These are phyloP conservation scores for Apostasia shenzhenica DNA, from an alignment of 106 monocot species.

Conservation along the genomic window DNA sequence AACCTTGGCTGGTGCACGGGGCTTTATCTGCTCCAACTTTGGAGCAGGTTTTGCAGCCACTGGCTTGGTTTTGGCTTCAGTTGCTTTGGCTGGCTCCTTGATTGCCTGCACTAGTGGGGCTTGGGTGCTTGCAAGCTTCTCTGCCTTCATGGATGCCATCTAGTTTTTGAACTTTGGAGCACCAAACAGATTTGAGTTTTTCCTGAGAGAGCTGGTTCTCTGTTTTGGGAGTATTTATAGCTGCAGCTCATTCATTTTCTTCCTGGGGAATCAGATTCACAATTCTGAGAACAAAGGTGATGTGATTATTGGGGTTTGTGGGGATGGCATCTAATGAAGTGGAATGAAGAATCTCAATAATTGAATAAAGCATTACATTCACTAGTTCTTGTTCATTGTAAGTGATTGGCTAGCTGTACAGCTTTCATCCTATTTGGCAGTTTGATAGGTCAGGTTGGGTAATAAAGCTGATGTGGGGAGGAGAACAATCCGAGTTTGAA, in stretches of 20 bases:
- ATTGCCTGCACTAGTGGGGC: background rate
- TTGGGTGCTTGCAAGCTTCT: background rate
- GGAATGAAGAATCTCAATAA: background rate
- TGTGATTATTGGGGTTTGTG: background rate
- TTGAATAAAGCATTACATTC: conserved; percentile 12
- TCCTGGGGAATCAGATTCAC: conserved; percentile 6
- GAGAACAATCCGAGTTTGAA: background rate
- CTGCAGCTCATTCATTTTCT: background rate
- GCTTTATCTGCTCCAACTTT: conserved; percentile 1
- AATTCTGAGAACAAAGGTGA: background rate
- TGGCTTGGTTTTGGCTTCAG: conserved; percentile 5
- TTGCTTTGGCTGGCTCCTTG: background rate
- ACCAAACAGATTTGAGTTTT: background rate
- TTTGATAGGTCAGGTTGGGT: too few relatives aligned
- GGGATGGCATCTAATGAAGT: conserved; percentile 1
- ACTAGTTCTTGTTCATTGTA: background rate
- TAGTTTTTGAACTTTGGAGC: background rate
- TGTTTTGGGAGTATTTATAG: background rate
- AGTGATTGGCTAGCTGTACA: background rate
- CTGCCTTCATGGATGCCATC: conserved; percentile 15
- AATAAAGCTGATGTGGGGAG: too few relatives aligned
- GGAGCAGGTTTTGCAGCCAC: conserved; percentile 1
- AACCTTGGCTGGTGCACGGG: background rate
- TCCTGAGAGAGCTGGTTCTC: background rate
- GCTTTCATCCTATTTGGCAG: too few relatives aligned